These are phyloP conservation scores for Lactarius akahatsu DNA, from an alignment of 768 basidiomycete species.

Conservation along the genomic window DNA sequence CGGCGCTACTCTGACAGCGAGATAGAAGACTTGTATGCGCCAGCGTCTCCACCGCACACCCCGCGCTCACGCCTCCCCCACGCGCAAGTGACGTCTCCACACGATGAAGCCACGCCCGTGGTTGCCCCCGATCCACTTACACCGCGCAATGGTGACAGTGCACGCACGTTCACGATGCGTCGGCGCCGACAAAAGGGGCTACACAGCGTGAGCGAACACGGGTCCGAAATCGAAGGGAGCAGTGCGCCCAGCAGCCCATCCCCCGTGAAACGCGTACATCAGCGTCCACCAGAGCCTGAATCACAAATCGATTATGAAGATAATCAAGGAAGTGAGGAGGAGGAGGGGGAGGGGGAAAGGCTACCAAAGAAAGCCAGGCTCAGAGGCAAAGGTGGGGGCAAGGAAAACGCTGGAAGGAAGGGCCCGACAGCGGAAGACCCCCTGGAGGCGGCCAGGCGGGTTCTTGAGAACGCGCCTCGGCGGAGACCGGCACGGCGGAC, in stretches of 20 bases:
- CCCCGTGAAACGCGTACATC: conserved; percentile 25
- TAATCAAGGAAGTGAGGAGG: conserved; percentile 24
- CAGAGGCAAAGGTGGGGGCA: conserved; percentile 29
- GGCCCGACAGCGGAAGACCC: conserved; percentile 28
- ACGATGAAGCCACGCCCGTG: conserved; percentile 12
- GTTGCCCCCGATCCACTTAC: conserved; percentile 14
- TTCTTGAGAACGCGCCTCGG: conserved; percentile 21
- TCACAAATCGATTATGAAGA: conserved; percentile 19
- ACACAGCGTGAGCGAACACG: conserved; percentile 19
- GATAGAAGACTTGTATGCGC: conserved; percentile 29
- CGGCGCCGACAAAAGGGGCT: conserved; percentile 25
- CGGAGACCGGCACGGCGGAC: conserved; percentile 3
- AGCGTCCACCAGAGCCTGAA: conserved; percentile 10
- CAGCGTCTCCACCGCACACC: conserved; percentile 23
- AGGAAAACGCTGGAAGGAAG: conserved; percentile 38
- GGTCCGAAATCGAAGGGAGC: conserved; percentile 17
- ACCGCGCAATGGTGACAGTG: conserved; percentile 25
- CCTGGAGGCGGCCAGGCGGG: conserved; percentile 13
- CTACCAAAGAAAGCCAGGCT: conserved; percentile 37
- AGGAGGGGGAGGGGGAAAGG: conserved; percentile 35
- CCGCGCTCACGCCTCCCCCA: conserved; percentile 22
- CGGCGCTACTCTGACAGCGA: conserved; percentile 28
- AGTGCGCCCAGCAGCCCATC: conserved; percentile 28
- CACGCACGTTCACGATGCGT: conserved; percentile 28
- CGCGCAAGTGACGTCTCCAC: conserved; percentile 7